Percentiles rank a stretch among this genome's conserved stretches.
Evolutionary conservation across 805 yeast genomes (phyloP).

Genomic region (Myxozyma monticola): DNA sequence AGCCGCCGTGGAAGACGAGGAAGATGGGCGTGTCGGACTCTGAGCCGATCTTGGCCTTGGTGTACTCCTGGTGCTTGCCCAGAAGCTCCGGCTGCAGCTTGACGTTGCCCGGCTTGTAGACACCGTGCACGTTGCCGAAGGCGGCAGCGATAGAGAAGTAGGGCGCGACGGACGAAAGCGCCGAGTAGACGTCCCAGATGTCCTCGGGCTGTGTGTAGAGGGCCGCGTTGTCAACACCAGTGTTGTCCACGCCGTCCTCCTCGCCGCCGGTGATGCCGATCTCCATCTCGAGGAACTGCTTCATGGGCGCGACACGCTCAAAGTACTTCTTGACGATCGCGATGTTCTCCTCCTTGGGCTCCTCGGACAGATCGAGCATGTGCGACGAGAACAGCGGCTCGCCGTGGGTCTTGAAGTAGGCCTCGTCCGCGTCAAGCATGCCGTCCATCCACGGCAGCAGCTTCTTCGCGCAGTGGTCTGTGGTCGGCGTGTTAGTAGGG

Average conservation of each 20-base stretch:
- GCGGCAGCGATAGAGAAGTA: conserved; percentile 99
- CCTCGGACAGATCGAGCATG: conserved; percentile 98
- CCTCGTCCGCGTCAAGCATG: conserved; percentile 95
- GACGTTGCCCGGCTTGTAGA: conserved; percentile 98
- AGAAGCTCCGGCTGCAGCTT: conserved; percentile 86
- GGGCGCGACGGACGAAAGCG: conserved; percentile 86
- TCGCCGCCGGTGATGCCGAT: conserved; percentile 99
- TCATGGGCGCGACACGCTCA: conserved; percentile 87
- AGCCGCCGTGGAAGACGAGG: conserved; percentile 99
- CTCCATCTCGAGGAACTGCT: conserved; percentile 99
- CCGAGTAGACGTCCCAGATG: conserved; percentile 86
- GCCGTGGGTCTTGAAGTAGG: conserved; percentile 78
- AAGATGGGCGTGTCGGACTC: conserved; percentile 69
- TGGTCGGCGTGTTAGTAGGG: not conserved
- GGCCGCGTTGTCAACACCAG: conserved; percentile 79
- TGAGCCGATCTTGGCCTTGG: conserved; percentile 63
- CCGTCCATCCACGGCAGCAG: conserved; percentile 98
- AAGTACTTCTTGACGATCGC: conserved; percentile 92
- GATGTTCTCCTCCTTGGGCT: conserved; percentile 93
- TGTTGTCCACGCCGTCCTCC: conserved; percentile 99
- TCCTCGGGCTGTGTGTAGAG: conserved; percentile 96
- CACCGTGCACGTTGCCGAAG: conserved; percentile 99
- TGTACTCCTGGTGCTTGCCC: conserved; percentile 93
- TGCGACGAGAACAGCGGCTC: conserved; percentile 98
- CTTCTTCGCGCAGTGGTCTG: conserved; percentile 97